phyloP scores from a whole-genome alignment of 192 early-diverging fungal species.

The Dispira simplex region DNA sequence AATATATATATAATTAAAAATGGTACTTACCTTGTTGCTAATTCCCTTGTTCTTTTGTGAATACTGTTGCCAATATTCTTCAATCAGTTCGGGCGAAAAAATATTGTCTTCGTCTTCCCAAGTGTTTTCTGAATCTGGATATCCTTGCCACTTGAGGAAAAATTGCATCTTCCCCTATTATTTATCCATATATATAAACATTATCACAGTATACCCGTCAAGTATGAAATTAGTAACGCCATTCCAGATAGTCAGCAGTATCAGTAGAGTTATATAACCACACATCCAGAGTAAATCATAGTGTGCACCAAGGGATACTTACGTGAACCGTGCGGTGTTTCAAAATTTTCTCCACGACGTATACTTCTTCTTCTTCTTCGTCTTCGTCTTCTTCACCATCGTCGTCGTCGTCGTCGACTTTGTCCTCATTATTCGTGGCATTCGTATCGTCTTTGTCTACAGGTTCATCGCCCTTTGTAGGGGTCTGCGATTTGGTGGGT shows the following conservation, averaged over 20 bases:
- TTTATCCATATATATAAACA: neutral
- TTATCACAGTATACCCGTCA: neutral
- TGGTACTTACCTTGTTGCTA: neutral
- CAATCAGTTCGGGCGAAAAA: neutral
- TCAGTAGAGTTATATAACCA: neutral
- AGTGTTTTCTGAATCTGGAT: slow-evolving; percentile 17
- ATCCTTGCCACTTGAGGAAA: slow-evolving; percentile 22
- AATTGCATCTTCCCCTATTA: slow-evolving; percentile 9
- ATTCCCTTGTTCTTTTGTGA: neutral
- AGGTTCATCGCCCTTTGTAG: neutral
- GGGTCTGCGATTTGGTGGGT: neutral
- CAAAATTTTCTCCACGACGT: slow-evolving; percentile 7
- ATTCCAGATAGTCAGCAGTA: neutral
- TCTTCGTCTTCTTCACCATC: slow-evolving; percentile 2
- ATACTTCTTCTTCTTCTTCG: slow-evolving; percentile 1
- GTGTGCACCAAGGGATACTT: neutral
- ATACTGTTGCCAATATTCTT: neutral
- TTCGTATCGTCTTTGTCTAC: too few species aligned
- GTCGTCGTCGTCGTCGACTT: neutral
- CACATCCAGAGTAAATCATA: neutral
- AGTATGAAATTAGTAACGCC: neutral
- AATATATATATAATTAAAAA: neutral
- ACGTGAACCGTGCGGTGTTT: neutral
- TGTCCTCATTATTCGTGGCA: neutral
- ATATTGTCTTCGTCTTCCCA: slow-evolving; percentile 17